Evolutionary conservation across 305 asterid species (phyloP).

Genomic region (Solanum hybrid): DNA sequence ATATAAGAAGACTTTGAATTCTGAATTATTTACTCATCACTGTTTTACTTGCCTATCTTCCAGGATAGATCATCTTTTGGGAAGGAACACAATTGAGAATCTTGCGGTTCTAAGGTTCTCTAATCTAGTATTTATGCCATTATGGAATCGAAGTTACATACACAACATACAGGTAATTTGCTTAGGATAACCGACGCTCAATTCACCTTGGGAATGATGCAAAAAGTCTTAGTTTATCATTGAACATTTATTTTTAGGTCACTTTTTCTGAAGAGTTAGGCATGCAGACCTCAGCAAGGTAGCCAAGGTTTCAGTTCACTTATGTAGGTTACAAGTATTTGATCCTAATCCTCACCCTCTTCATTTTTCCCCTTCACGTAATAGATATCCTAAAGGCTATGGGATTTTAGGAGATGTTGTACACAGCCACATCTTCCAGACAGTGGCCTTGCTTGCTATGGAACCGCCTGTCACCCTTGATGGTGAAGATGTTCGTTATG

Average conservation of each 20-base stretch:
- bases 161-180: constrained; percentile 31
- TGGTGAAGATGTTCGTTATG: constrained; percentile 42
- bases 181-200: not conserved
- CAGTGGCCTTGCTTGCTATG: constrained; percentile 51
- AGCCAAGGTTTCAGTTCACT: not conserved
- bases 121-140: constrained; percentile 42
- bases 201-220: not conserved
- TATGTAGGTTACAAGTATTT: not conserved
- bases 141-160: constrained; percentile 46
- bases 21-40: not conserved
- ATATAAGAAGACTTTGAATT: not conserved
- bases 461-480: constrained; percentile 42
- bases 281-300: constrained; percentile 23
- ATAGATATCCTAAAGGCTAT: constrained; percentile 26
- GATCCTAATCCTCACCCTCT: not conserved
- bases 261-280: constrained; percentile 32
- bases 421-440: constrained; percentile 47
- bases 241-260: constrained; percentile 18
- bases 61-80: constrained; percentile 53
- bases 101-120: constrained; percentile 44
- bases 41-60: constrained; percentile 2
- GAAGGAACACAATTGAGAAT: constrained; percentile 49
- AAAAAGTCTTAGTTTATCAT: not conserved
- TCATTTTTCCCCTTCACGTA: not conserved
- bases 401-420: constrained; percentile 47